Conservation (phyloP, 2,329 filamentous ascomycete genomes). For the Penicillium sp. region DNA sequence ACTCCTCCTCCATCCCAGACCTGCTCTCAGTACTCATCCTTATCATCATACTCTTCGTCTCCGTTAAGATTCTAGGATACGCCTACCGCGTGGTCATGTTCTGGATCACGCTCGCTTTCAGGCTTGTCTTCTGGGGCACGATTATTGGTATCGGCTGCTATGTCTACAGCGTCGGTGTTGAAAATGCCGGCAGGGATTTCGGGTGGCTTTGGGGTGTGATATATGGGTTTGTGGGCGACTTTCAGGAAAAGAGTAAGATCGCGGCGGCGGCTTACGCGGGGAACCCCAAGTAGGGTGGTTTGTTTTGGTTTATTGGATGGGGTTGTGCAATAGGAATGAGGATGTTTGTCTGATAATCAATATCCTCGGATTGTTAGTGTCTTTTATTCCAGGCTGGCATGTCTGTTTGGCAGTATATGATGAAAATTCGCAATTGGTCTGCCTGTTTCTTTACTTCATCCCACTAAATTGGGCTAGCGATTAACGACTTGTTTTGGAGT, state of each 20-base stretch:
- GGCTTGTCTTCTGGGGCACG: conserved; percentile 63
- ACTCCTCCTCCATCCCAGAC: conserved; percentile 34
- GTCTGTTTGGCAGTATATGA: neutral
- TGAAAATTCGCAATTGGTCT: neutral
- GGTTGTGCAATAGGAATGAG: neutral
- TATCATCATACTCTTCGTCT: conserved; percentile 62
- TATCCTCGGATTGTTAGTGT: conserved; percentile 22
- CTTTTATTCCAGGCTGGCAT: neutral
- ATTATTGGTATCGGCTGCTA: conserved; percentile 56
- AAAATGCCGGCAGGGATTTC: conserved; percentile 34
- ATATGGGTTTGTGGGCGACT: conserved; percentile 63
- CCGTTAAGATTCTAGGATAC: conserved; percentile 65
- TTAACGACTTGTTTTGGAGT: neutral
- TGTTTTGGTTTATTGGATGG: neutral
- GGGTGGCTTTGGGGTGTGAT: conserved; percentile 63
- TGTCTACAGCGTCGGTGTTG: conserved; percentile 49
- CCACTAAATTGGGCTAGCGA: neutral
- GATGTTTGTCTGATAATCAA: neutral
- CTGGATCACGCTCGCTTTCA: conserved; percentile 68
- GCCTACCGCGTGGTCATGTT: conserved; percentile 71
- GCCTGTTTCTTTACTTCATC: neutral
- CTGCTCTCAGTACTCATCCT: conserved; percentile 48
- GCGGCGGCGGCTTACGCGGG: conserved; percentile 48
- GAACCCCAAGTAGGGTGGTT: conserved; percentile 49
- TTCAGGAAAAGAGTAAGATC: conserved; percentile 33